Conservation (phyloP, 805 yeast genomes). For the Candida schatavii region DNA sequence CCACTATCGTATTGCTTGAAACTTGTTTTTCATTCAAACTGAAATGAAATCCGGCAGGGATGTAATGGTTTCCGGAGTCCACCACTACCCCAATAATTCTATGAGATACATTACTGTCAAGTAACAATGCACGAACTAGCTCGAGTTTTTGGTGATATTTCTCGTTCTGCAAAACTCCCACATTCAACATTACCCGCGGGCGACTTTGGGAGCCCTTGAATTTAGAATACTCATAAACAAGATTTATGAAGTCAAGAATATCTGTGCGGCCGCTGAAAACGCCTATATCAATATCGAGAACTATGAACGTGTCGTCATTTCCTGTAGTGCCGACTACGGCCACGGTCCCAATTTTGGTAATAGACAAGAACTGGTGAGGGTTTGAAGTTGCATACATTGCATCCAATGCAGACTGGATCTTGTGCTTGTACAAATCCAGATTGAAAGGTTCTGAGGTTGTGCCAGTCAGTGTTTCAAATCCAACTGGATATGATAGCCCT, state of each 20-base stretch:
- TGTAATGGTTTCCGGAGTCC: conserved; percentile 39
- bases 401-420: conserved; percentile 38
- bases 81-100: conserved; percentile 35
- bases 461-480: conserved; percentile 31
- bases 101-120: conserved; percentile 10
- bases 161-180: conserved; percentile 20
- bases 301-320: conserved; percentile 47
- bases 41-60: conserved; percentile 10
- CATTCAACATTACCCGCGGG: conserved; percentile 28
- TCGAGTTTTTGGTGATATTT: conserved; percentile 14
- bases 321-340: conserved; percentile 51
- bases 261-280: conserved; percentile 12
- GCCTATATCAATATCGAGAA: conserved; percentile 25
- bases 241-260: conserved; percentile 11
- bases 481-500: conserved; percentile 50
- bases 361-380: conserved; percentile 47
- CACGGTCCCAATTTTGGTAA: conserved; percentile 47
- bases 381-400: conserved; percentile 43
- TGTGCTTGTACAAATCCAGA: conserved; percentile 26
- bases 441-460: conserved; percentile 10
- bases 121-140: conserved; percentile 14
- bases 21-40: conserved; percentile 5
- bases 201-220: not conserved
- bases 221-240: conserved; percentile 16
- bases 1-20: too few relatives aligned